Base-by-base conservation (phyloP, 2,329 filamentous ascomycete genomes). In the Thelonectria blattea region DNA sequence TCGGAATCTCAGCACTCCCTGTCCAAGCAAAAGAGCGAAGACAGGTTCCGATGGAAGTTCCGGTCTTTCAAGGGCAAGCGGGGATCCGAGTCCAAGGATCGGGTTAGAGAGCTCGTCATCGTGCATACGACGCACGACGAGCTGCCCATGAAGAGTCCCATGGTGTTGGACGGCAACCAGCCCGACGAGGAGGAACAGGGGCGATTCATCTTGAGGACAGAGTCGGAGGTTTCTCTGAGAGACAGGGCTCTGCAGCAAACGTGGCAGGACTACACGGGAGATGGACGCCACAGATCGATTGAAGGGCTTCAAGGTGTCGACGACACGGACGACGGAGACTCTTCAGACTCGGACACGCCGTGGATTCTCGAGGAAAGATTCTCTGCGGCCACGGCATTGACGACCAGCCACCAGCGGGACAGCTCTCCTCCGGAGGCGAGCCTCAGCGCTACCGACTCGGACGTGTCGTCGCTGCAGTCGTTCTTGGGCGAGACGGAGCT, bases 111-210 rank as follows among this genome's bases (percentile, higher is more conserved):
- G 12, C 67, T 71, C 49, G 56, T 56, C 46, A 70, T 70, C 48
- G 53, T 63, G 45, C 68, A 70, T 66, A 47, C 45, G 22, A 47
- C 45, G 15, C 45, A 47, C n/a, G 45, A 47, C n/a, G 45, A 24
- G 15, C 4, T 47, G 22, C 45, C 45, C 6, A 5, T 37, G 27
- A 47, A 30, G 20, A 47, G 45, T 22, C 20, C 24, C 3, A 27
- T 22, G 12, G 12, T 15, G 9, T 14, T 15, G 3, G 22, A 47
- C n/a, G 12, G n/a, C 24, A n/a, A 14, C 45, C 14, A 12, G 22
- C 65, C 70, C 17, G 64, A 34, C n/a, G 67, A 72, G 27, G 63
- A 63, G 14, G 66, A 71, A 48, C 70, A 66, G 51, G 65, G 54
- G 52, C 39, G 17, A 15, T 61, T 56, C 17, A 52, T 69, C 30